phyloP scores from a whole-genome alignment of 2,329 filamentous ascomycete species.

The Ophiocordyceps robertsii region DNA sequence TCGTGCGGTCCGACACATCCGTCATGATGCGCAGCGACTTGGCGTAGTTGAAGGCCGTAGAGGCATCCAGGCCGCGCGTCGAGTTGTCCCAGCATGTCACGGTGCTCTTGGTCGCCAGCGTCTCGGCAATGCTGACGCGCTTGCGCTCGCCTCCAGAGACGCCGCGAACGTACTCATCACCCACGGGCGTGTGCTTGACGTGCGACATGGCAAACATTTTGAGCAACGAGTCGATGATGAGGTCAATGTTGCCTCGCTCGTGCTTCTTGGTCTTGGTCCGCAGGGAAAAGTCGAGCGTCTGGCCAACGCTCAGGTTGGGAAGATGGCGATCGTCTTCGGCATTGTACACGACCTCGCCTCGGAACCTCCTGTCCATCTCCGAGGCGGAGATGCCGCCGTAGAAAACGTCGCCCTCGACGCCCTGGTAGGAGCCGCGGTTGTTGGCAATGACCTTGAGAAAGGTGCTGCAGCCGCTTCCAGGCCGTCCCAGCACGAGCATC shows the following conservation, averaged over 20 bases:
- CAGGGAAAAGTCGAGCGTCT: conserved; percentile 54
- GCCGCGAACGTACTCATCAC: conserved; percentile 51
- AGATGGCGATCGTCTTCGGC: conserved; percentile 61
- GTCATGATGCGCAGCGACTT: conserved; percentile 51
- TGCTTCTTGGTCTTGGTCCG: conserved; percentile 45
- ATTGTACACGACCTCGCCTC: conserved; percentile 51
- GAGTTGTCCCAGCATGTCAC: conserved; percentile 66
- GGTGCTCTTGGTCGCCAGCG: conserved; percentile 40
- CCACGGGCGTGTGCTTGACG: conserved; percentile 54
- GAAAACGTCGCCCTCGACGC: conserved; percentile 49
- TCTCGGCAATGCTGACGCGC: conserved; percentile 64
- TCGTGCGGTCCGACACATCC: conserved; percentile 57
- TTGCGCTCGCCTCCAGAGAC: conserved; percentile 56
- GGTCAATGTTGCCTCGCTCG: conserved; percentile 8
- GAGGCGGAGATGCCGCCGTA: conserved; percentile 38
- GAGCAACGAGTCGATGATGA: conserved; percentile 21
- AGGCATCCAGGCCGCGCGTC: conserved; percentile 58
- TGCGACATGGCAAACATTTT: conserved; percentile 62
- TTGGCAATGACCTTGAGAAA: conserved; percentile 62
- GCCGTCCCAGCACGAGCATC: conserved; percentile 52
- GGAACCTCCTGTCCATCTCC: conserved; percentile 37
- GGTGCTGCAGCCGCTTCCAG: conserved; percentile 56
- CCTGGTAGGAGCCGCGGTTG: conserved; percentile 49
- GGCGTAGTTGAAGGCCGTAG: conserved; percentile 60
- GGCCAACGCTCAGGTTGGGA: conserved; percentile 51